These are phyloP conservation scores for Pseudozyma tsukubaensis DNA, from an alignment of 1,284 basidiomycete species.

Conservation along the genomic window DNA sequence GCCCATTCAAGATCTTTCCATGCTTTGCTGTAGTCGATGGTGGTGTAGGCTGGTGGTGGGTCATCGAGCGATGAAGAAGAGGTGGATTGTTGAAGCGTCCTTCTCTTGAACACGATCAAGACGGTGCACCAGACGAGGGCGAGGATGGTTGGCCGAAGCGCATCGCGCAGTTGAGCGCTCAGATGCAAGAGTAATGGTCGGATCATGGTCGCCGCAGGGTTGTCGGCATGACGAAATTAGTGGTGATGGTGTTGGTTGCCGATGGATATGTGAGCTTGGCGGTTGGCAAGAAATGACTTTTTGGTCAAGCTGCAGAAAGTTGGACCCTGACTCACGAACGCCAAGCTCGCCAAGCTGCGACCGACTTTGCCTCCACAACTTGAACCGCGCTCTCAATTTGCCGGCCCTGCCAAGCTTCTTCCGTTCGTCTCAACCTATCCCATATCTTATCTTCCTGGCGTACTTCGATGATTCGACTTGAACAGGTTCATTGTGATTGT, in stretches of 20 bases:
- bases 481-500: too few relatives aligned
- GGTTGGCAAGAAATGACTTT: too few relatives aligned
- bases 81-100: slow-evolving; percentile 4
- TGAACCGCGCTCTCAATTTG: too few relatives aligned
- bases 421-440: too few relatives aligned
- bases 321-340: too few relatives aligned
- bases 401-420: too few relatives aligned
- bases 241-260: not conserved
- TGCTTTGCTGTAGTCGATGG: slow-evolving; percentile 4
- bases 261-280: too few relatives aligned
- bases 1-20: slow-evolving; percentile 47
- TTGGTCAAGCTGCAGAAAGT: too few relatives aligned
- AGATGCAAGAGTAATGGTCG: not conserved
- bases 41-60: slow-evolving; percentile 3
- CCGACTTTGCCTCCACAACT: too few relatives aligned
- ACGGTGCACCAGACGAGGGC: slow-evolving; percentile 34
- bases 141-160: slow-evolving; percentile 27
- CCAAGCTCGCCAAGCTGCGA: too few relatives aligned
- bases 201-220: slow-evolving; percentile 3
- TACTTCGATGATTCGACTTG: too few relatives aligned
- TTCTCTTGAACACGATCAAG: slow-evolving; percentile 19
- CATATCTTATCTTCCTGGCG: too few relatives aligned
- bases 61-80: slow-evolving; percentile 20
- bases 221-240: not conserved
- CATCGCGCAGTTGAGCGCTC: slow-evolving; percentile 12